Percentiles rank a stretch among this genome's conserved stretches.
Conservation (phyloP, 2,329 filamentous ascomycete species). For the Tetracladium maxilliforme region DNA sequence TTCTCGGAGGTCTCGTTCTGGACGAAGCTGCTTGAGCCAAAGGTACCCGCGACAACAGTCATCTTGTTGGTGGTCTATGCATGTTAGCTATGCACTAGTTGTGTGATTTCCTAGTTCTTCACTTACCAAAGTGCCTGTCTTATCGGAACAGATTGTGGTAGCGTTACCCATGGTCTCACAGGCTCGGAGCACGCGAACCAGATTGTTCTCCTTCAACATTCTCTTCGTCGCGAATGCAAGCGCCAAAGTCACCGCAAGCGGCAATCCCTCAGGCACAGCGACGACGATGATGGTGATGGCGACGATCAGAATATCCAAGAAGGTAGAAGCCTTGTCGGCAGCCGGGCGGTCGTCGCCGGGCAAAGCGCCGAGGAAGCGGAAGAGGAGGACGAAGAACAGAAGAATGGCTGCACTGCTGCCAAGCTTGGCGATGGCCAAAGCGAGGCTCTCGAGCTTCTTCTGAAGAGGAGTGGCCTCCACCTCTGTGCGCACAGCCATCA, state of each 20-base stretch:
- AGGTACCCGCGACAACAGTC: slow-evolving; percentile 57
- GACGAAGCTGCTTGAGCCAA: slow-evolving; percentile 45
- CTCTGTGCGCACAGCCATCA: slow-evolving; percentile 37
- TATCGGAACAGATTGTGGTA: slow-evolving; percentile 67
- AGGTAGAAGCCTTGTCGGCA: slow-evolving; percentile 39
- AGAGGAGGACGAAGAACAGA: slow-evolving; percentile 20
- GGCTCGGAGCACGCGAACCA: slow-evolving; percentile 50
- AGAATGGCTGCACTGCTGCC: slow-evolving; percentile 20
- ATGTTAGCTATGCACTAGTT: slow-evolving; percentile 50
- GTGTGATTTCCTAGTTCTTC: slow-evolving; percentile 44
- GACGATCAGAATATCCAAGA: slow-evolving; percentile 43
- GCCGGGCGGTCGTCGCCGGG: slow-evolving; percentile 15
- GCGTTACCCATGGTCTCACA: slow-evolving; percentile 62
- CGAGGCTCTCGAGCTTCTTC: slow-evolving; percentile 33
- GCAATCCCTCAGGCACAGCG: slow-evolving; percentile 48
- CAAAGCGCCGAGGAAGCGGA: slow-evolving; percentile 18
- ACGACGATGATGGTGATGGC: slow-evolving; percentile 49
- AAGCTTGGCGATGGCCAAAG: slow-evolving; percentile 33
- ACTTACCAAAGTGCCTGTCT: slow-evolving; percentile 58
- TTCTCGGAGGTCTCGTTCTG: slow-evolving; percentile 5
- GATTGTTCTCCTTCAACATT: slow-evolving; percentile 55
- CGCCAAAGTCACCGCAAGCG: slow-evolving; percentile 53
- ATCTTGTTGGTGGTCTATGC: slow-evolving; percentile 60
- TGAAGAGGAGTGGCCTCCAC: slow-evolving; percentile 37
- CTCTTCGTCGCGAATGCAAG: slow-evolving; percentile 52